Base-by-base conservation (phyloP, 225 moss, liverwort and hornwort genomes). In the Takakia lepidozioides region DNA sequence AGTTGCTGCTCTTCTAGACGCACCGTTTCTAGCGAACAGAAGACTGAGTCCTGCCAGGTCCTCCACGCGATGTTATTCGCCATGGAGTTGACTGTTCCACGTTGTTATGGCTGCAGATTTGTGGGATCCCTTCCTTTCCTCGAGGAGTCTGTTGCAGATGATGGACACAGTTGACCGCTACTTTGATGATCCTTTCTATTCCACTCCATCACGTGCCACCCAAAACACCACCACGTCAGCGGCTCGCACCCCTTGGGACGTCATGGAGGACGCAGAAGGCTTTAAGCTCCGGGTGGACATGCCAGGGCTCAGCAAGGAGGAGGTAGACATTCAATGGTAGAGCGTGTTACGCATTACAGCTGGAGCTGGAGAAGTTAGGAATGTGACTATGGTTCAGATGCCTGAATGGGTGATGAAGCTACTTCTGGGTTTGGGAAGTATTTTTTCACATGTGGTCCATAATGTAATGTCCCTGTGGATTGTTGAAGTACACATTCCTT, bases 251-350 rank as follows among this genome's bases (percentile, higher is more conserved):
- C 77, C 85, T 1, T 68, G 74, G 62, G 81, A 91, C 46, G 63
- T 81, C 14, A 48, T 55, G 18, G 86, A 91, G 62, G 75, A 75
- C 13, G 51, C 54, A 2, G 65, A 80, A 17, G 57, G 72, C 15
- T 91, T 64, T 59, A 70, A 43, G 9, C 65, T 91, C 72, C 87
- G 78, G 6, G 36, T 91, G 10, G 87, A 87, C 55, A 67, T 91
- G 75, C 91, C 86, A 4, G 91, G 86, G 4, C 46, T 91, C 14
- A 61, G 51, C 50, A 91, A 84, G 62, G 81, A 92, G 44, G 87
- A 92, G 69, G 74, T 75, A 3, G n/a, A n/a, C n/a, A n/a, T n/a
- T n/a, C n/a, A n/a, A n/a, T n/a, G n/a, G n/a, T n/a, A n/a, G n/a
- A n/a, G n/a, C n/a, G n/a, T 45, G 3, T 21, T 19, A 6, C 15